A percentile compares a stretch with the other conserved stretches of the same genome.
Conservation (phyloP, 2,329 filamentous ascomycete species). For the Blastomyces parvus region DNA sequence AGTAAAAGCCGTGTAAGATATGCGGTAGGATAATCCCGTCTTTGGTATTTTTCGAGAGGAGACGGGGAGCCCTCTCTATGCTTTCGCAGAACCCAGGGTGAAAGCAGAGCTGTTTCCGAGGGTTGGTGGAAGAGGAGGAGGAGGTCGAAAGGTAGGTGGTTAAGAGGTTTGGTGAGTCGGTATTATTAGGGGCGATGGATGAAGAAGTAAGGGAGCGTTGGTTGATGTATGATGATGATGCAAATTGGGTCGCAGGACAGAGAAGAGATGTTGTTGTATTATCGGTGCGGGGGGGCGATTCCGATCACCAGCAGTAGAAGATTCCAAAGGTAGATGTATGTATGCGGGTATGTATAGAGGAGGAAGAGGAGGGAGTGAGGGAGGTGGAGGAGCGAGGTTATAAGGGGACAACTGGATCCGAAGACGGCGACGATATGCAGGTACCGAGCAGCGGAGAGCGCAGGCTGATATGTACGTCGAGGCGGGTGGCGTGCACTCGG, state of each 20-base stretch:
- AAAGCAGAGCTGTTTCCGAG: not conserved
- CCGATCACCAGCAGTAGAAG: constrained; percentile 8
- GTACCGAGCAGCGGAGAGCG: constrained; percentile 12
- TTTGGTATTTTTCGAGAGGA: constrained; percentile 13
- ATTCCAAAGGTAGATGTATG: constrained; percentile 1
- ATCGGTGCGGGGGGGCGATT: not conserved
- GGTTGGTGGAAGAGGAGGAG: not conserved
- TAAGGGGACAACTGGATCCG: not conserved
- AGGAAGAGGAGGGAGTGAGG: no score
- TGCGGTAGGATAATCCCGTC: constrained; percentile 14
- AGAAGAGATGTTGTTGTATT: not conserved
- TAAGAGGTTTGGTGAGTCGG: not conserved
- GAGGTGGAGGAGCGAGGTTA: no score
- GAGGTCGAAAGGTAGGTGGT: not conserved
- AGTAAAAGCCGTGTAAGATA: constrained; percentile 13
- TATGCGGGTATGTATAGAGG: no score
- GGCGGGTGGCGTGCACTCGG: constrained; percentile 12
- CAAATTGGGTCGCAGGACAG: not conserved
- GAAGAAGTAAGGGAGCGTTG: not conserved
- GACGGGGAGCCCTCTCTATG: constrained; percentile 16
- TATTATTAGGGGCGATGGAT: not conserved
- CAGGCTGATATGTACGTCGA: constrained; percentile 6
- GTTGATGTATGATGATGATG: not conserved
- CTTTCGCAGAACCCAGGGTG: constrained; percentile 12
- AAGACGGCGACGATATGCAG: constrained; percentile 12